Conservation (phyloP, 345 rosid species). For the Syzygium oleosum region DNA sequence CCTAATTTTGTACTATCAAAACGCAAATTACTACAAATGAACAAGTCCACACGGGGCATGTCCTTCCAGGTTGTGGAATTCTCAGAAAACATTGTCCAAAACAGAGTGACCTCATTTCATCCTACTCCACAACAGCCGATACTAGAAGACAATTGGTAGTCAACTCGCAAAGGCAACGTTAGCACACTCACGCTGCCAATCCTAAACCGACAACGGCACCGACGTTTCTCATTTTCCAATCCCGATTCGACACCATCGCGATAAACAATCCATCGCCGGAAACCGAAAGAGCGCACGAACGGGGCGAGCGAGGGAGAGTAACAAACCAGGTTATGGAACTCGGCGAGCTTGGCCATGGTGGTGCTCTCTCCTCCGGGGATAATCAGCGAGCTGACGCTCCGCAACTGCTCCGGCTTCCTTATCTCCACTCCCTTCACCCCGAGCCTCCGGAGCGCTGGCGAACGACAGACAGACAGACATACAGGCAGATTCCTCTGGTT, state of each 20-base stretch:
- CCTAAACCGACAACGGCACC: background rate
- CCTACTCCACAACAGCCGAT: background rate
- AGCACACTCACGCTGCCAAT: background rate
- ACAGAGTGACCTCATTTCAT: background rate
- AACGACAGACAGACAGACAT: background rate
- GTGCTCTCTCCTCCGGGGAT: slow-evolving; percentile 99
- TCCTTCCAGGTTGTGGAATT: background rate
- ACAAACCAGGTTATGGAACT: slow-evolving; percentile 69
- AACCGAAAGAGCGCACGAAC: background rate
- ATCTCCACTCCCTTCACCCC: slow-evolving; percentile 88
- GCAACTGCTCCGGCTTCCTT: slow-evolving; percentile 81
- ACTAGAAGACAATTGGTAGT: background rate
- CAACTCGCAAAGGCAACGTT: background rate
- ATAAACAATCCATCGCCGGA: background rate
- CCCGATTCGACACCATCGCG: background rate
- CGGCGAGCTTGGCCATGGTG: slow-evolving; percentile 98
- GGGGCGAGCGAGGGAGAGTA: background rate
- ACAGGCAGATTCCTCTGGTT: background rate
- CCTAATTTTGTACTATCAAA: background rate
- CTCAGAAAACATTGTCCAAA: background rate
- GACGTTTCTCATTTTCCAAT: background rate
- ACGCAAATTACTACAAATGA: background rate
- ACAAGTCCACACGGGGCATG: background rate
- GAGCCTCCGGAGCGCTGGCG: slow-evolving; percentile 56
- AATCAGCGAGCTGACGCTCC: slow-evolving; percentile 61